Evolutionary conservation across 2,329 filamentous ascomycete species (phyloP).

Genomic region (Colletotrichum chrysophilum): DNA sequence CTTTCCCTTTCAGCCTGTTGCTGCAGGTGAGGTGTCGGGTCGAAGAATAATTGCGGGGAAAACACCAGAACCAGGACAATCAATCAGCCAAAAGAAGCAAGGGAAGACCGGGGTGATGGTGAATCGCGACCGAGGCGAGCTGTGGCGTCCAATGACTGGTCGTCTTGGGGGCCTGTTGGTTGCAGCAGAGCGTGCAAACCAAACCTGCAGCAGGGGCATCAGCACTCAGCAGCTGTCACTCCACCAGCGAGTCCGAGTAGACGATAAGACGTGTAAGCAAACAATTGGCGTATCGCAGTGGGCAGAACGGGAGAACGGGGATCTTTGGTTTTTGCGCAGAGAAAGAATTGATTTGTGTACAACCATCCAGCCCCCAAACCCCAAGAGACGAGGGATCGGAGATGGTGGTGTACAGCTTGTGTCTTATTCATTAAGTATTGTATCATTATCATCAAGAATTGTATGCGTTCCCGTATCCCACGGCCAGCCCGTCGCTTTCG

Average conservation of each 20-base stretch:
- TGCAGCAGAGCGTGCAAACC: background rate
- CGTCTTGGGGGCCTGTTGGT: background rate
- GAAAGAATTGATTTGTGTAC: background rate
- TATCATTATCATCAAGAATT: background rate
- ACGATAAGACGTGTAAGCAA: background rate
- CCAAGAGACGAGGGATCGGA: background rate
- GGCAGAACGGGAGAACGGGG: background rate
- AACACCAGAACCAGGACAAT: background rate
- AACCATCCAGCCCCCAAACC: background rate
- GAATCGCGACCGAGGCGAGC: background rate
- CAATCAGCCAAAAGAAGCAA: background rate
- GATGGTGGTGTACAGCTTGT: background rate
- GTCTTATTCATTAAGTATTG: background rate
- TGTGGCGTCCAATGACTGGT: background rate
- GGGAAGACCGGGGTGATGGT: background rate
- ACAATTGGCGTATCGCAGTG: background rate
- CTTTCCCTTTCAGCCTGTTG: background rate
- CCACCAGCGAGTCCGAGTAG: background rate
- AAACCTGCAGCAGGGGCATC: background rate
- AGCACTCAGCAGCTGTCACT: background rate
- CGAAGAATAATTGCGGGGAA: background rate
- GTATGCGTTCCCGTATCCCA: background rate
- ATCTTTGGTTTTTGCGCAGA: background rate
- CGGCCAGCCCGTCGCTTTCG: background rate
- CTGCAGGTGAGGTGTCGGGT: background rate